Base-by-base conservation (phyloP, 768 basidiomycete species). In the Cystoderma amianthinum region DNA sequence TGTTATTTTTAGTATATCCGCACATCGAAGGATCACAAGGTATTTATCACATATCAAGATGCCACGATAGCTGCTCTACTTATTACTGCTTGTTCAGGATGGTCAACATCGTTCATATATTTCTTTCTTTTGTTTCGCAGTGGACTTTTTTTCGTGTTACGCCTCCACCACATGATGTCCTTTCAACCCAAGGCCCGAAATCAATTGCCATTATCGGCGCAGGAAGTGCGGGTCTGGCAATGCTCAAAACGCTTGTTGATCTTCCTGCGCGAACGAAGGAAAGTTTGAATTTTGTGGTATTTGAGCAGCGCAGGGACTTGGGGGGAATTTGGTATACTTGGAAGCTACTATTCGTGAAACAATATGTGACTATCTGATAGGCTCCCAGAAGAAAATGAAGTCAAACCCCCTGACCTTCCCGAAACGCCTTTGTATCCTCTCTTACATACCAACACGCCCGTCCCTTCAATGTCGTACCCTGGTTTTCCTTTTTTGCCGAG, bases 381-480 rank as follows among this genome's bases (percentile, higher is more conserved):
- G 62, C 43, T 64, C n/a, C 64, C 64, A 11, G 62, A 66, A 38
- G 47, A 51, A 11, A 38, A 52, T 17, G 51, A 52, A 2, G 43
- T 48, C 10, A 44, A 48, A 10, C 73, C 74, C 13, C 76, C 77
- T 3, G 47, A 51, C 2, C 56, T 81, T 3, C 78, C 78, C 2
- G 68, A 74, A 51, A 74, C 74, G 0, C 72, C 76, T 0, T 47
- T 78, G 4, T 81, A 81, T 45, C 75, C 76, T 3, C 60, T 56
- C 10, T 62, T 82, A 13, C 68, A 55, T 42, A 76, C 72, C 11
- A 80, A 80, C 53, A 75, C 72, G 0, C 74, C 76, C 11, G 63
- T 71, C 2, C 78, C 78, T 2, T 66, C 64, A 6, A 80, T 80
- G 76, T 71, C 77, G 1, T 76, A 70, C 48, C 76, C 76, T n/a